Conservation (phyloP, 2,329 filamentous ascomycete species). For the Xylariaceae sp. region DNA sequence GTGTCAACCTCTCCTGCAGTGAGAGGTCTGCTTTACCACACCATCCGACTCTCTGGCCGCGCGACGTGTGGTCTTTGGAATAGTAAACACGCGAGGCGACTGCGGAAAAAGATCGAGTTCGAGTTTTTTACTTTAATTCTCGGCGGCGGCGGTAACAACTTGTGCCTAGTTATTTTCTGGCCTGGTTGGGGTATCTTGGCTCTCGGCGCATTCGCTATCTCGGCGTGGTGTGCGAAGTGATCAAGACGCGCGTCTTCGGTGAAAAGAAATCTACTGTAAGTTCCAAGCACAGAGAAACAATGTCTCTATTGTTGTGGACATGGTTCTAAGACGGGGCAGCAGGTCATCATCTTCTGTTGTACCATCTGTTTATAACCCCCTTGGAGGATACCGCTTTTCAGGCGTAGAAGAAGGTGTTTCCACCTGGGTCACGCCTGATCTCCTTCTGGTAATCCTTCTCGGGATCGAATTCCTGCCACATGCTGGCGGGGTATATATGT, state of each 20-base stretch:
- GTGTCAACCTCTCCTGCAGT: slow-evolving; percentile 30
- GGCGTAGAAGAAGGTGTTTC: slow-evolving; percentile 89
- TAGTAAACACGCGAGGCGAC: slow-evolving; percentile 24
- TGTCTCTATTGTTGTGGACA: neutral
- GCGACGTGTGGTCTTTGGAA: slow-evolving; percentile 34
- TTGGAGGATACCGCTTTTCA: slow-evolving; percentile 29
- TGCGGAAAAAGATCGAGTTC: slow-evolving; percentile 45
- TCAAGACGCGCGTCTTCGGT: neutral
- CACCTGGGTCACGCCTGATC: slow-evolving; percentile 75
- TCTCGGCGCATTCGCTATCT: slow-evolving; percentile 33
- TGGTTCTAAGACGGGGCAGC: neutral
- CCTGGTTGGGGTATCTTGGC: slow-evolving; percentile 50
- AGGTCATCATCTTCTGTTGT: neutral
- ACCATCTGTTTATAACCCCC: neutral
- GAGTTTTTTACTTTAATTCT: slow-evolving; percentile 49
- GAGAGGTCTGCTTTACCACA: slow-evolving; percentile 11
- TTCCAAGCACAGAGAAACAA: neutral
- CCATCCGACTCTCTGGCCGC: neutral
- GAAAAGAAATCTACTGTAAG: neutral
- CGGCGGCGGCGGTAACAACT: slow-evolving; percentile 43
- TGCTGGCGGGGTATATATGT: slow-evolving; percentile 93
- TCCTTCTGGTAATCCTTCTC: slow-evolving; percentile 77
- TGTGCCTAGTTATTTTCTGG: slow-evolving; percentile 51
- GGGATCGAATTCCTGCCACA: slow-evolving; percentile 93
- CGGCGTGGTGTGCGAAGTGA: slow-evolving; percentile 33